A percentile compares a stretch with the other conserved stretches of the same genome.
Evolutionary conservation across 2,329 filamentous ascomycete species (phyloP).

Genomic region (Chalaropsis thielavioides): DNA sequence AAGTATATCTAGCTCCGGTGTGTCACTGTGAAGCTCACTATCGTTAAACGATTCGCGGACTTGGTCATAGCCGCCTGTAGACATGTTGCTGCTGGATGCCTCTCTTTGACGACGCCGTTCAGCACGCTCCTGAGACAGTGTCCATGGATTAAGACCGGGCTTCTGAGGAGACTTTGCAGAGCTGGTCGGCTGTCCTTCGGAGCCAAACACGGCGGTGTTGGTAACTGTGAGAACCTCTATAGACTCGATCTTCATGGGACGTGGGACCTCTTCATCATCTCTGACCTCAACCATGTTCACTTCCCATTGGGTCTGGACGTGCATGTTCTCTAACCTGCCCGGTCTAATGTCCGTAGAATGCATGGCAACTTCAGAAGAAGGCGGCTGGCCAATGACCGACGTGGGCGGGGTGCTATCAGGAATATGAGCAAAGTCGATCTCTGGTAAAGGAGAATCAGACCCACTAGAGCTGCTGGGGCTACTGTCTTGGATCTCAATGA

Average conservation of each 20-base stretch:
- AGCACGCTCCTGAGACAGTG: not conserved
- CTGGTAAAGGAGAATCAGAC: not conserved
- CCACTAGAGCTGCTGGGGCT: not conserved
- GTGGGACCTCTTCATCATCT: not conserved
- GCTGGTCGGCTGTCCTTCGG: not conserved
- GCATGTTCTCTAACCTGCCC: not conserved
- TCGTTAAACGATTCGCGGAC: not conserved
- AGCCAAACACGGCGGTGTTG: not conserved
- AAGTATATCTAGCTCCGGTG: not conserved
- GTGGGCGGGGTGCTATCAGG: constrained; percentile 2
- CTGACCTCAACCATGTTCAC: constrained; percentile 10
- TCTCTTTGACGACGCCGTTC: not conserved
- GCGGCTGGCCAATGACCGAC: not conserved
- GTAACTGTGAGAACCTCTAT: not conserved
- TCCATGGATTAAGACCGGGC: not conserved
- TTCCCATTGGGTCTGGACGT: constrained; percentile 7
- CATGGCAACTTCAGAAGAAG: not conserved
- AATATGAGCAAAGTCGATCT: not conserved
- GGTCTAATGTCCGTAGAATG: not conserved
- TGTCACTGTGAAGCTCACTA: not conserved
- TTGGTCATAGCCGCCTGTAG: not conserved
- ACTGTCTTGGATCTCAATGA: not conserved
- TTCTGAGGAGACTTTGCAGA: not conserved
- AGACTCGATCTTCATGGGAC: not conserved
- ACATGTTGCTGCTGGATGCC: not conserved